phyloP scores from a whole-genome alignment of 768 basidiomycete genomes.

The Trametes elegans region DNA sequence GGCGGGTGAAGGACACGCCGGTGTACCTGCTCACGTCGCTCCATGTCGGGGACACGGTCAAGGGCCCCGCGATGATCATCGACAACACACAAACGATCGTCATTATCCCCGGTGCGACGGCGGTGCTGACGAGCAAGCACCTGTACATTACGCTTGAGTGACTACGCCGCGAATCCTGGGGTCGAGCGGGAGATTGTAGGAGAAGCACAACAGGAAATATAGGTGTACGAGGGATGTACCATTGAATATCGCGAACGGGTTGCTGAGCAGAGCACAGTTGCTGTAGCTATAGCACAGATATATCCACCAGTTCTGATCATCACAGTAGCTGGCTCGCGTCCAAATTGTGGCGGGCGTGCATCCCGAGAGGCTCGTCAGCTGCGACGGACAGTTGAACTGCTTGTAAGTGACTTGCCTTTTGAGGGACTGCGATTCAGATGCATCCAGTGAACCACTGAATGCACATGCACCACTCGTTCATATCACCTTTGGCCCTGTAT shows the following conservation, averaged over 20 bases:
- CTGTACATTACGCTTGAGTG: constrained; percentile 49
- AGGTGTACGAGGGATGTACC: not conserved
- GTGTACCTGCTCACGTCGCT: constrained; percentile 72
- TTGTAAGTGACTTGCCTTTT: constrained; percentile 17
- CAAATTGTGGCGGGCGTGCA: constrained; percentile 19
- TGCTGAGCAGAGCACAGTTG: not conserved
- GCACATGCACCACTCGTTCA: constrained; percentile 8
- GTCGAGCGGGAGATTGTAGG: not conserved
- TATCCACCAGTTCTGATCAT: no score
- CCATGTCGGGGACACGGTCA: constrained; percentile 64
- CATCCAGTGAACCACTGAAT: not conserved
- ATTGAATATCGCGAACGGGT: not conserved
- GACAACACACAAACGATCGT: constrained; percentile 96
- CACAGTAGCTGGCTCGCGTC: not conserved
- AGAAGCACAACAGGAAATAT: not conserved
- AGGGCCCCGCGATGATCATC: constrained; percentile 92
- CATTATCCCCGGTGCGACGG: constrained; percentile 70
- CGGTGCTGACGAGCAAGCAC: constrained; percentile 66
- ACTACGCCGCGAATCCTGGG: not conserved
- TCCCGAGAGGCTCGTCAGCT: constrained; percentile 22
- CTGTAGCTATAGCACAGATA: not conserved
- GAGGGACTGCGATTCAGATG: not conserved
- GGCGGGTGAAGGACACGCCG: constrained; percentile 75
- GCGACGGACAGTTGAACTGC: constrained; percentile 25
- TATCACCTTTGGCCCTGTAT: constrained; percentile 12